Evolutionary conservation across 768 basidiomycete genomes (phyloP).

Genomic region (Mycena belliarum): DNA sequence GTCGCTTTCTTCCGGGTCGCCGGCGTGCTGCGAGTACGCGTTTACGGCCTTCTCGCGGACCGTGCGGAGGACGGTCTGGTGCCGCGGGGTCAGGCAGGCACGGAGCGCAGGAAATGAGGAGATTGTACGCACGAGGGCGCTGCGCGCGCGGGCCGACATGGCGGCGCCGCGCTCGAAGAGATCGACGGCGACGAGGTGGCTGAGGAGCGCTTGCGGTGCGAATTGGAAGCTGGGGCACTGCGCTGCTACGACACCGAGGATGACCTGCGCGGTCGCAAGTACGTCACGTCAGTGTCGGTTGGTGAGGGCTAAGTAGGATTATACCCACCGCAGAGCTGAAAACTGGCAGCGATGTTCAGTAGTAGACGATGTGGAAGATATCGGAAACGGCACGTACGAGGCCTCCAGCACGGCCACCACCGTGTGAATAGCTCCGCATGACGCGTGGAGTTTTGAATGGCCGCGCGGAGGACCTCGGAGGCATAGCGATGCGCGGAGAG

Average conservation of each 20-base stretch:
- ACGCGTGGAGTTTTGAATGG: slow-evolving; percentile 15
- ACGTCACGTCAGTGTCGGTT: no score
- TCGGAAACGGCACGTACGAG: slow-evolving; percentile 20
- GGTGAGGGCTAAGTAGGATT: no score
- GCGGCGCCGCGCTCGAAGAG: slow-evolving; percentile 41
- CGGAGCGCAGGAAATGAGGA: background rate
- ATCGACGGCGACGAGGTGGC: slow-evolving; percentile 45
- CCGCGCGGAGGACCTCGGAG: slow-evolving; percentile 40
- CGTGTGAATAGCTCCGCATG: slow-evolving; percentile 23
- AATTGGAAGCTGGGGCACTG: slow-evolving; percentile 41
- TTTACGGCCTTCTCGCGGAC: slow-evolving; percentile 20
- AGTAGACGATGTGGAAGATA: slow-evolving; percentile 41
- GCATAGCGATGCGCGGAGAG: slow-evolving; percentile 49
- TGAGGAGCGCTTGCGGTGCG: slow-evolving; percentile 44
- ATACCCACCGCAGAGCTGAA: no score
- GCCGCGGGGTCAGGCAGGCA: no score
- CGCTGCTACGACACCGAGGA: slow-evolving; percentile 42
- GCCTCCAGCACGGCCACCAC: slow-evolving; percentile 30
- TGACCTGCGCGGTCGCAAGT: slow-evolving; percentile 35
- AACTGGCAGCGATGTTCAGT: slow-evolving; percentile 40
- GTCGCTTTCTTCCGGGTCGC: slow-evolving; percentile 11
- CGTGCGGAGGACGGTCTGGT: slow-evolving; percentile 17
- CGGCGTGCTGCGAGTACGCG: slow-evolving; percentile 15
- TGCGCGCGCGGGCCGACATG: slow-evolving; percentile 39
- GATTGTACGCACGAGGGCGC: slow-evolving; percentile 32